phyloP scores from a whole-genome alignment of 2,329 filamentous ascomycete genomes.

The Xylariaceae sp. region DNA sequence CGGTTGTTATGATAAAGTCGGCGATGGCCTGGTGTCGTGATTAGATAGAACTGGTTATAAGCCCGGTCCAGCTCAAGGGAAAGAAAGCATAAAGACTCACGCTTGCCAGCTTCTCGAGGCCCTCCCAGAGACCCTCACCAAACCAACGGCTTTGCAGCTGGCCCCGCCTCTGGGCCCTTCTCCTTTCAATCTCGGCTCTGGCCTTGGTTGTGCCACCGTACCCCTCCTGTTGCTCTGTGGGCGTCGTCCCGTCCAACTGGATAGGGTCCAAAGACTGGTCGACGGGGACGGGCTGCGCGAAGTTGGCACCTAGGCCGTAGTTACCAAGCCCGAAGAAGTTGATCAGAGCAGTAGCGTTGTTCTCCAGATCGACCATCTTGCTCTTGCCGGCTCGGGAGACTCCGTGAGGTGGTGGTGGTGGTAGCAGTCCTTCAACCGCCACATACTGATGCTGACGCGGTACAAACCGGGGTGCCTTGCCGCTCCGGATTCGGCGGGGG shows the following conservation, averaged over 20 bases:
- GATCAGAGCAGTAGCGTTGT: background rate
- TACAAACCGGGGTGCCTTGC: background rate
- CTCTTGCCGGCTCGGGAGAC: background rate
- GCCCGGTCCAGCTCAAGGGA: too few relatives aligned
- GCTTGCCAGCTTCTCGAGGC: background rate
- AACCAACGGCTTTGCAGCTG: background rate
- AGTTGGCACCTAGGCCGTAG: background rate
- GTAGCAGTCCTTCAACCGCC: background rate
- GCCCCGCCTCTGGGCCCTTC: background rate
- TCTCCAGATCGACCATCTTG: background rate
- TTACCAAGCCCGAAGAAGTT: background rate
- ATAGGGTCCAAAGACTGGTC: background rate
- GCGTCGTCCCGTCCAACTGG: background rate
- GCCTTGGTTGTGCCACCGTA: background rate
- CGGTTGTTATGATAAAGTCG: background rate
- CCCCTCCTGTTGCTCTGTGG: background rate
- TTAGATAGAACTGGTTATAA: background rate
- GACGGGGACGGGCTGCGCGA: background rate
- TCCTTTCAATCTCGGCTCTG: background rate
- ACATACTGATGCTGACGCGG: background rate
- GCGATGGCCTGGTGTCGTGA: background rate
- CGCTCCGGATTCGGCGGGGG: background rate
- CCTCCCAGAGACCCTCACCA: background rate
- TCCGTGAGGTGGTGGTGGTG: background rate
- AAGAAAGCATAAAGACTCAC: background rate